Base-by-base conservation (phyloP, 805 yeast genomes). In the Cyberlindnera xylosilytica region DNA sequence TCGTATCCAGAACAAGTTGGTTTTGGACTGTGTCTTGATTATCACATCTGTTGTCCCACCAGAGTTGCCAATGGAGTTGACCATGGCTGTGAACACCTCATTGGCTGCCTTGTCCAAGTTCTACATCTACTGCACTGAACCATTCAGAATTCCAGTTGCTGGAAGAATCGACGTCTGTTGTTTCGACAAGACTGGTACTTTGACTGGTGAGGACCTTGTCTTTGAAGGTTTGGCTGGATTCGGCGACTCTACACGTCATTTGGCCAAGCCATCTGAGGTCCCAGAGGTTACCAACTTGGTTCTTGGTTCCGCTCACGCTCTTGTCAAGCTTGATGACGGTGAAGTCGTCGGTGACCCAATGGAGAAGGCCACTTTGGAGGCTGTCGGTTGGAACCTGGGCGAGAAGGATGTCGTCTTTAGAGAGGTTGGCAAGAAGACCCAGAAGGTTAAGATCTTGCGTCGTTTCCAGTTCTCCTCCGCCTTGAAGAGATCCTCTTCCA, bases 1-100 rank as follows among this genome's bases (percentile, higher is more conserved):
- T 58, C 85, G 99, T 69, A 79, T 87, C 56, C 96, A 91, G 65
- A 86, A 95, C 42, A 91, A 91, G 67, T 77, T 93, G 64, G 83
- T 93, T 52, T 76, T 93, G 60, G 98, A 93, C 67, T 93, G 99
- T 81, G 85, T 93, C 51, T 78, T 93, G 60, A 95, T 93, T 55
- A 78, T 93, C 56, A 93, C 99, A 16, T 90, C 98, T 38, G 99
- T 93, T 50, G 99, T 93, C 31, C 99, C 99, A 28, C 99, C 99
- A 33, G 99, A 93, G 69, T 76, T 93, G 54, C 99, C 99, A 45
- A 93, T 93, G 98, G 99, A 93, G 71, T 76, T 93, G 56, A 93
- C 99, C 12, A 83, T 93, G 91, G 98, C 99, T 46, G 99, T 93
- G 31, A 93, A 93, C 66, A 76, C 86, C 29, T 90, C 98, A 6